Base-by-base conservation (phyloP, 176 grass and related monocot species). In the Eragrostis nindensis region DNA sequence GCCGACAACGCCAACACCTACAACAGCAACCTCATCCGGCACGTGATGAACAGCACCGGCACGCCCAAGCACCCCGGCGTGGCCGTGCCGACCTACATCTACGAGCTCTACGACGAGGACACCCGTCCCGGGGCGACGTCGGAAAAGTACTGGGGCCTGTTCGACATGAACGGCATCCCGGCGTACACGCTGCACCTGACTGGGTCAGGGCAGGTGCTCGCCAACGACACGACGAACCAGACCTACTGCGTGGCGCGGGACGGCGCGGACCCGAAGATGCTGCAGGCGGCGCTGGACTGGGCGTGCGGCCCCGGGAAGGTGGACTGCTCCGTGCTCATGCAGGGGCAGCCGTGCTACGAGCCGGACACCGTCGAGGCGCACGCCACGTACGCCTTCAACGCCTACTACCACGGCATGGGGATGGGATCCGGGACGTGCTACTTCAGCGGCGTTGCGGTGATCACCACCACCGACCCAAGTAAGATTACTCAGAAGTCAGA, bases 21-120 rank as follows among this genome's bases (percentile, higher is more conserved):
- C 86, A 98, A 98, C 88, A 98, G 95, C 78, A 89, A 91, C 77
- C 83, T 98, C 62, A 95, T 98, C 74, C 88, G 90, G 5, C 95
- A 98, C 70, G 95, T 98, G 29, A 80, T 93, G 80, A 98, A 98
- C 81, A 92, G 84, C 86, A 98, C 95, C 1, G 95, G 95, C 68
- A 98, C 95, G 14, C 95, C 95, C 0, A 98, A 98, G 90, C 95
- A 95, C 86, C 95, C 95, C 1, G 95, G 95, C 0, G 82, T 98
- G 4, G 68, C 92, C 26, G 92, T 98, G 61, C 95, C 95, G 5
- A 98, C 95, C 1, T 98, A 76, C 74, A 87, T 98, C 69, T 98
- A 98, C n/a, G 95, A 98, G 73, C 86, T 98, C 1, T 98, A 98
- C 67, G 95, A 98, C 29, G 95, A 98, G 92, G 95, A 94, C 86